Evolutionary conservation across 2,329 filamentous ascomycete species (phyloP).

Genomic region (Geosmithia morbida): DNA sequence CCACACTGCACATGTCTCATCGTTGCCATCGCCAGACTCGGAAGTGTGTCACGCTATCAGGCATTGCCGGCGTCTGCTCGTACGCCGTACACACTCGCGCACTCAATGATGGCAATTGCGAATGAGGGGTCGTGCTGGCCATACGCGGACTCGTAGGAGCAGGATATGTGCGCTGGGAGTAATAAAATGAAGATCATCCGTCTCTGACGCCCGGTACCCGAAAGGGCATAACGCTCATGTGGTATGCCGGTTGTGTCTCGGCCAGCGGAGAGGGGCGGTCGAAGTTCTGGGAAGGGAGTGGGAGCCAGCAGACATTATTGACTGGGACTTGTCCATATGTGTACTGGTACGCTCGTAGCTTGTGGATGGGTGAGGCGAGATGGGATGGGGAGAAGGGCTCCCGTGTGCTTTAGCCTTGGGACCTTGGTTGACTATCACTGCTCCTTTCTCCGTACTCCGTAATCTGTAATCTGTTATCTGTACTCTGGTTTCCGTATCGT

Average conservation of each 20-base stretch:
- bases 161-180: neutral
- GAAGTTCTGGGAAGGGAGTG: neutral
- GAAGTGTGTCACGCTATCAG: neutral
- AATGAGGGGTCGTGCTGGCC: no score
- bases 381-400: no score
- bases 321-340: neutral
- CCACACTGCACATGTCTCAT: neutral
- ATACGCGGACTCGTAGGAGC: neutral
- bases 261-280: neutral
- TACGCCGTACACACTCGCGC: no score
- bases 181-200: conserved; percentile 2
- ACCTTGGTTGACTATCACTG: no score
- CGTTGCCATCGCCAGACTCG: neutral
- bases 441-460: no score
- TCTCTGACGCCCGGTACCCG: neutral
- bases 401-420: no score
- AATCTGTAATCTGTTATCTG: no score
- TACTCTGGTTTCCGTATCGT: neutral
- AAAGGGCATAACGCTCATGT: neutral
- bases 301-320: neutral
- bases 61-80: neutral
- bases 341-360: no score
- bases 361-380: no score
- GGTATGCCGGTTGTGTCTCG: neutral
- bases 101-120: neutral